Evolutionary conservation across 805 yeast genomes (phyloP), one percentile per base, ranked within the genome.

Genomic region (Candida ipomoeae): DNA sequence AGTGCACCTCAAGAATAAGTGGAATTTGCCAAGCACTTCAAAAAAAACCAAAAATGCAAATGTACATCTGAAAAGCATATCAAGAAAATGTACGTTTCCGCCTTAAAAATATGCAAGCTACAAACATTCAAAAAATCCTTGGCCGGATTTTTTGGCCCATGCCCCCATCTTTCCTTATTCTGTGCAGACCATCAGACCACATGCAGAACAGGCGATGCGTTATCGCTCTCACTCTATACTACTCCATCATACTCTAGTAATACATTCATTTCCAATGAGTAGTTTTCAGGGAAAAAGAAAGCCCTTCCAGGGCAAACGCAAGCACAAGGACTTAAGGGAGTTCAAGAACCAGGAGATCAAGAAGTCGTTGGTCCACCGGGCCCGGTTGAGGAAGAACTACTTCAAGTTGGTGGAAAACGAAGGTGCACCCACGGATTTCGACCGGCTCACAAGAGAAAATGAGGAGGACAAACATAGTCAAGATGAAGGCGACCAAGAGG

Each of bases 361-460:
- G 60, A 80, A 78, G 61, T 85, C 94, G 11, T 77, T 91, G 56
- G 78, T 81, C 0, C 95, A 89, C 62, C 80, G 89, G 54, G 88
- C 96, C 13, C 78, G 94, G 60, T 77, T 91, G 56, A 81, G 89
- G 71, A 87, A 84, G 66, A 83, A 81, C 45, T 91, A 91, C 62
- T 83, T 88, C 73, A 89, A 90, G 65, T 72, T 89, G 48, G 65
- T 89, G 38, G 87, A 87, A 55, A 78, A 81, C 46, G 90, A 87
- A 58, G 95, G 91, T 1, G 77, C 78, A 45, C 56, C 68, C 4
- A 42, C 45, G n/a, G 45, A 42, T n/a, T 42, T 32, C 31, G 72
- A 78, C 45, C 55, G 38, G 49, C 48, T 41, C n/a, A 32, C 38
- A 20, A 15, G 39, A n/a, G 44, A 21, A 10, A 11, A 23, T 54